A percentile compares a stretch with the other conserved stretches of the same genome.
These are phyloP conservation scores for Strobilomyces confusus DNA, from an alignment of 768 basidiomycete genomes.

Conservation along the genomic window DNA sequence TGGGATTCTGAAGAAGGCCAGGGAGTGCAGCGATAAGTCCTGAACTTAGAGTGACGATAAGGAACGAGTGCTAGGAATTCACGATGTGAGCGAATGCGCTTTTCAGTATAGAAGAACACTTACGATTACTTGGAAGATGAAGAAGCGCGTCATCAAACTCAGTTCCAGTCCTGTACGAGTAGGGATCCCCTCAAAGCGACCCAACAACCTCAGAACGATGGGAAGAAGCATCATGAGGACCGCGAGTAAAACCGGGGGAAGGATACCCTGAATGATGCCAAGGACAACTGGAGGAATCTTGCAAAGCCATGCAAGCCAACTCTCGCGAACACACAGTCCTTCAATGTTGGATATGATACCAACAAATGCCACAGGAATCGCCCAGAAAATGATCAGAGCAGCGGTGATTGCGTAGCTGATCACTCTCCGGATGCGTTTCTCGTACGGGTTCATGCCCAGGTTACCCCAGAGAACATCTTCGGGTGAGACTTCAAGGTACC, in stretches of 20 bases:
- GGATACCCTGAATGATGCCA: conserved; percentile 85
- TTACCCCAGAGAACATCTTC: conserved; percentile 92
- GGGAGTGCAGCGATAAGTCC: conserved; percentile 76
- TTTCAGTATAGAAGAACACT: conserved; percentile 28
- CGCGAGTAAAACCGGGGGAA: conserved; percentile 84
- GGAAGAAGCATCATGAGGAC: conserved; percentile 90
- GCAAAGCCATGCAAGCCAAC: conserved; percentile 87
- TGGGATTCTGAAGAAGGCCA: conserved; percentile 61
- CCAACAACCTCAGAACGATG: conserved; percentile 76
- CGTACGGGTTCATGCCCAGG: conserved; percentile 85
- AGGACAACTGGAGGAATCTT: conserved; percentile 56
- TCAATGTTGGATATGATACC: conserved; percentile 82
- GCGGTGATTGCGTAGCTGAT: conserved; percentile 74
- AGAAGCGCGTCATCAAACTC: conserved; percentile 88
- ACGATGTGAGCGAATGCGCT: neutral
- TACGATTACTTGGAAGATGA: conserved; percentile 89
- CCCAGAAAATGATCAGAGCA: conserved; percentile 83
- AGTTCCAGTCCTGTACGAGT: conserved; percentile 80
- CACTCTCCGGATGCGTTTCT: conserved; percentile 60
- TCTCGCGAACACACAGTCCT: conserved; percentile 55
- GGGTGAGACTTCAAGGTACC: conserved; percentile 80
- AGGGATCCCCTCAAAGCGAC: conserved; percentile 87
- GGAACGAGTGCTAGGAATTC: conserved; percentile 76
- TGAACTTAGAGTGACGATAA: conserved; percentile 81
- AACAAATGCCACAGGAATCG: conserved; percentile 83